Percentiles rank a stretch among this genome's conserved stretches.
Conservation (phyloP, 1,139 yeast species). For the Blastobotrys arbuscula region DNA sequence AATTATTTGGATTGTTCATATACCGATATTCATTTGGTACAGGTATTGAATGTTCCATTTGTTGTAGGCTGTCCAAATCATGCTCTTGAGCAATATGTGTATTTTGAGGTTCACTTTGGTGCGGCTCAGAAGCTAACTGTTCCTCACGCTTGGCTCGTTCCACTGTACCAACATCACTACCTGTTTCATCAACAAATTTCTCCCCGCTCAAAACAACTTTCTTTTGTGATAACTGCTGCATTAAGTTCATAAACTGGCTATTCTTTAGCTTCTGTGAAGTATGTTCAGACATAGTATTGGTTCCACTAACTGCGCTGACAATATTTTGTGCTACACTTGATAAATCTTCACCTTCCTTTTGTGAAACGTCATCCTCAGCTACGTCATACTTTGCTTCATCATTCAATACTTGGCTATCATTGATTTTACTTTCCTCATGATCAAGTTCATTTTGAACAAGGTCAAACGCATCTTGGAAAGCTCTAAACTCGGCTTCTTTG, state of each 20-base stretch:
- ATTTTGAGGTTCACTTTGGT: neutral
- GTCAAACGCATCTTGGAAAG: conserved; percentile 29
- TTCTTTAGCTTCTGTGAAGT: conserved; percentile 33
- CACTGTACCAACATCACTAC: conserved; percentile 18
- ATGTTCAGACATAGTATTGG: conserved; percentile 14
- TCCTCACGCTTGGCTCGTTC: conserved; percentile 7
- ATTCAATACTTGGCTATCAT: neutral
- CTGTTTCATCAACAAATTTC: conserved; percentile 31
- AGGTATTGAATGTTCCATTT: too few relatives aligned
- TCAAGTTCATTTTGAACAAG: conserved; percentile 22
- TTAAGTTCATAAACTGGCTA: conserved; percentile 37
- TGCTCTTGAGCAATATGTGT: neutral
- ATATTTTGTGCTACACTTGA: conserved; percentile 31
- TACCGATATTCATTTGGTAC: too few relatives aligned
- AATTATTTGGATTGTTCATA: too few relatives aligned
- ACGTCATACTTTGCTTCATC: conserved; percentile 4
- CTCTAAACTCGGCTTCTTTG: conserved; percentile 18
- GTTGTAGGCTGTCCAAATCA: too few relatives aligned
- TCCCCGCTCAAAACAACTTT: conserved; percentile 32
- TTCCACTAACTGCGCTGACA: conserved; percentile 24
- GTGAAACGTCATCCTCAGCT: conserved; percentile 8
- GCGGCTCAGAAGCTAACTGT: neutral
- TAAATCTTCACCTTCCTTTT: conserved; percentile 25
- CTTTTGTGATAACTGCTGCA: conserved; percentile 34
- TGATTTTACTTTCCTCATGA: neutral